These are phyloP conservation scores for Ramularia collo-cygni DNA, from an alignment of 2,329 filamentous ascomycete species.

Conservation along the genomic window DNA sequence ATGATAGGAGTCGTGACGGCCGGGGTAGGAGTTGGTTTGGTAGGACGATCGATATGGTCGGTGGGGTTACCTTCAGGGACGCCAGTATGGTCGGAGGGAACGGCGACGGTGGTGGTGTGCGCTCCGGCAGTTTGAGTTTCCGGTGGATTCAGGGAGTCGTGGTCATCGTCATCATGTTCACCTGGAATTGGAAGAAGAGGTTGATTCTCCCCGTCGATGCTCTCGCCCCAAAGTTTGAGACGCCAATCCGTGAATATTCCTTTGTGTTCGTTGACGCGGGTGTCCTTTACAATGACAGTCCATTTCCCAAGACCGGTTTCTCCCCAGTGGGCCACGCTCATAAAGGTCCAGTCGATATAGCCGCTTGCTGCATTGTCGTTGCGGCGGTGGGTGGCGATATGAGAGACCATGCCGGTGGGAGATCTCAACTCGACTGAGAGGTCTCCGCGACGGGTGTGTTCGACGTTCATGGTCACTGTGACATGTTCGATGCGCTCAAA, in stretches of 20 bases:
- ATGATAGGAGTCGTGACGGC: slow-evolving; percentile 32
- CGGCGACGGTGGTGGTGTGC: slow-evolving; percentile 51
- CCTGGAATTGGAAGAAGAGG: slow-evolving; percentile 72
- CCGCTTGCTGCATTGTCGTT: slow-evolving; percentile 61
- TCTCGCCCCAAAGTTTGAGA: slow-evolving; percentile 88
- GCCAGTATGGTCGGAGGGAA: slow-evolving; percentile 41
- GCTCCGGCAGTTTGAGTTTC: slow-evolving; percentile 48
- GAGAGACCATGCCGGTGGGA: slow-evolving; percentile 71
- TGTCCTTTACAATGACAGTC: slow-evolving; percentile 86
- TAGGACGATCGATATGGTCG: slow-evolving; percentile 46
- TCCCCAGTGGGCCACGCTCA: slow-evolving; percentile 97
- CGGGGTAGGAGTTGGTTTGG: slow-evolving; percentile 41
- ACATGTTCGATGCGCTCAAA: slow-evolving; percentile 86
- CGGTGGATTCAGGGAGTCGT: slow-evolving; percentile 57
- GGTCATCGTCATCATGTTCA: slow-evolving; percentile 76
- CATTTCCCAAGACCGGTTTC: slow-evolving; percentile 82
- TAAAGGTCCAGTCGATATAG: slow-evolving; percentile 96
- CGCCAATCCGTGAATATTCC: slow-evolving; percentile 88
- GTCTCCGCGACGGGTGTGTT: slow-evolving; percentile 81
- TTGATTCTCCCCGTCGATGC: slow-evolving; percentile 67
- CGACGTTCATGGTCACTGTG: slow-evolving; percentile 93
- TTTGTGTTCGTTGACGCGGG: slow-evolving; percentile 64
- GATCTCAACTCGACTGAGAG: slow-evolving; percentile 87
- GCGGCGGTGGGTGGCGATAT: slow-evolving; percentile 69
- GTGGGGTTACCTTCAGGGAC: slow-evolving; percentile 37